These are phyloP conservation scores for Cutaneotrichosporon mucoides DNA, from an alignment of 1,284 basidiomycete species.

Conservation along the genomic window DNA sequence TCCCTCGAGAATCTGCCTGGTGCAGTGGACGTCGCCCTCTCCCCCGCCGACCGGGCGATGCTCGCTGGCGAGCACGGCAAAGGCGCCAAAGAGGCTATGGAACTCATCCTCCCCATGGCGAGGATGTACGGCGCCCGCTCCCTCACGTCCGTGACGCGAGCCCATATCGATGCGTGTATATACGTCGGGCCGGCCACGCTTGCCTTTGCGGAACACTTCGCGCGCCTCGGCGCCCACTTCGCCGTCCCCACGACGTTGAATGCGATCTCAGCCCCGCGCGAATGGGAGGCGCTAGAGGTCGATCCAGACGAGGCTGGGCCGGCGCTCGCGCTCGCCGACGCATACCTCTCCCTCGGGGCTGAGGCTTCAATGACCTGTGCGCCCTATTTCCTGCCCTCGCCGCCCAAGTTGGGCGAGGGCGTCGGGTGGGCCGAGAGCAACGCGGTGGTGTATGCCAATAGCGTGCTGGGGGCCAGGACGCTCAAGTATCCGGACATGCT, in stretches of 20 bases:
- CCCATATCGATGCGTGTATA: slow-evolving; percentile 15
- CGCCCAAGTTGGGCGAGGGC: neutral
- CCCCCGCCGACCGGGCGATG: neutral
- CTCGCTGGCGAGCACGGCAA: slow-evolving; percentile 2
- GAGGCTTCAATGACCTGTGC: slow-evolving; percentile 7
- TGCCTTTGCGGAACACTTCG: slow-evolving; percentile 9
- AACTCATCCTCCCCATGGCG: slow-evolving; percentile 9
- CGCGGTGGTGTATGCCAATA: slow-evolving; percentile 13
- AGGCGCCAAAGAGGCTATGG: slow-evolving; percentile 2
- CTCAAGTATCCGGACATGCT: slow-evolving; percentile 19
- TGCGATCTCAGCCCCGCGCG: neutral
- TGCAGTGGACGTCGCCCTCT: neutral
- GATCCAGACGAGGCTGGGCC: neutral
- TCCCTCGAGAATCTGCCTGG: neutral
- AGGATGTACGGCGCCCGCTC: slow-evolving; percentile 10
- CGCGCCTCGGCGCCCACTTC: slow-evolving; percentile 3
- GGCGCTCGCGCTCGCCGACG: neutral
- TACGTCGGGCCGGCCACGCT: slow-evolving; percentile 14
- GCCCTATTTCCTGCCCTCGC: slow-evolving; percentile 14
- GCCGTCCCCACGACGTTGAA: slow-evolving; percentile 15
- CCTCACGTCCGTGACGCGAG: neutral
- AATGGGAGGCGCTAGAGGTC: slow-evolving; percentile 5
- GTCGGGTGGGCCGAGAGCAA: slow-evolving; percentile 15
- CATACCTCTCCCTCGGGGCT: slow-evolving; percentile 8
- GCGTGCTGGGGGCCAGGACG: slow-evolving; percentile 13